Evolutionary conservation across 2,329 filamentous ascomycete genomes (phyloP), one percentile per base, ranked within the genome.

Genomic region (Tolypocladium cylindrosporum): DNA sequence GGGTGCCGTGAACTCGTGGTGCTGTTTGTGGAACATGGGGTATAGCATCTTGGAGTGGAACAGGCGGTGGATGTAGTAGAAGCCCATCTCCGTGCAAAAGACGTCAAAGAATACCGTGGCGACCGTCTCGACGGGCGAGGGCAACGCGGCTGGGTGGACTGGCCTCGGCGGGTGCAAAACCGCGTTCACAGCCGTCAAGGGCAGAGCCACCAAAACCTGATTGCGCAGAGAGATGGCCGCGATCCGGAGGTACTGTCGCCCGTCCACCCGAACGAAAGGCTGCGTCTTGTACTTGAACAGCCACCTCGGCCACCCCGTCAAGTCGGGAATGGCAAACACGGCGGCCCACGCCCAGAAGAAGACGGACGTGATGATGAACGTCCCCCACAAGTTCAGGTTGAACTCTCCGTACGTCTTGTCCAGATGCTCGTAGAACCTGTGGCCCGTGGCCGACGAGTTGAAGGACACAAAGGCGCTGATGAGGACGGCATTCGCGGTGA

Each of bases 1-100:
- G 2, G 79, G 79, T 1, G 79, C 77, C 0, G 74, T 77, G 68
- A 81, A 82, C 36, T 69, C 68, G 68, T 82, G 79, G 64, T 82
- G 80, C 43, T 70, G 70, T 59, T 80, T 80, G 69, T 82, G 80
- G 61, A 82, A 74, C 37, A 62, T 62, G 14, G 66, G 63, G 70
- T 81, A 82, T 11, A 79, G 65, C 11, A 56, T 59, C 1, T 72
- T 75, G 10, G 69, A 64, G 65, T 82, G 79, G 21, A 82, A 70
- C 11, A 76, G 60, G 14, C 79, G 76, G 66, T 82, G 79, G 55
- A 69, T 62, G 62, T 79, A 79, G 67, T 81, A 82, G 67, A 82
- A 81, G 10, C 77, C 60, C 3, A 72, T 61, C 62, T 82, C 79
- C 57, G 58, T 61, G 54, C 61, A 62, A 14, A 61, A 42, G 11